Conservation (phyloP, 805 yeast genomes). For the Candida jianshihensis region DNA sequence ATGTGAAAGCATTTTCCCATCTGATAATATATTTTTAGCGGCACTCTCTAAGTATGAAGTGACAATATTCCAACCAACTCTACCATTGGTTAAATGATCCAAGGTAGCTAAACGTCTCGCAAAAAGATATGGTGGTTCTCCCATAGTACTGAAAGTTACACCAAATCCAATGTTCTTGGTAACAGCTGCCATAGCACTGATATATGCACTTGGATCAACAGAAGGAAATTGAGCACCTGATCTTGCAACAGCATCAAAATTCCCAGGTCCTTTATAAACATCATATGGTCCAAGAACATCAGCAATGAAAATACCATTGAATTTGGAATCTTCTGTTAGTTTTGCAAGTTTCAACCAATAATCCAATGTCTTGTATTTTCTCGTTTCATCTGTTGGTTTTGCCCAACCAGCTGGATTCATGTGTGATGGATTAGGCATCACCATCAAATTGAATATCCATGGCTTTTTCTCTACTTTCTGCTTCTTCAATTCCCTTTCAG, state of each 20-base stretch:
- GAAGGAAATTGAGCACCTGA: slow-evolving; percentile 21
- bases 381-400: slow-evolving; percentile 20
- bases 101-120: slow-evolving; percentile 30
- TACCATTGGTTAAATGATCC: slow-evolving; percentile 32
- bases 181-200: slow-evolving; percentile 31
- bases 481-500: neutral
- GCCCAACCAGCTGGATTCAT: neutral
- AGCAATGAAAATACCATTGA: slow-evolving; percentile 29
- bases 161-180: slow-evolving; percentile 32
- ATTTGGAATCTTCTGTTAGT: slow-evolving; percentile 28
- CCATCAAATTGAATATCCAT: neutral
- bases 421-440: neutral
- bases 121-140: slow-evolving; percentile 29
- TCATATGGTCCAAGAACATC: slow-evolving; percentile 32
- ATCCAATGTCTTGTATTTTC: slow-evolving; percentile 21
- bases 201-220: slow-evolving; percentile 26
- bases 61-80: slow-evolving; percentile 35
- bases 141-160: slow-evolving; percentile 33
- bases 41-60: neutral
- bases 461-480: neutral
- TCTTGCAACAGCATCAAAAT: slow-evolving; percentile 23
- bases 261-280: slow-evolving; percentile 23
- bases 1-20: neutral
- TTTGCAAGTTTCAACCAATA: slow-evolving; percentile 32
- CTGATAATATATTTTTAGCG: neutral